Evolutionary conservation across 345 rosid genomes (phyloP).

Genomic region (Isatis tinctoria): DNA sequence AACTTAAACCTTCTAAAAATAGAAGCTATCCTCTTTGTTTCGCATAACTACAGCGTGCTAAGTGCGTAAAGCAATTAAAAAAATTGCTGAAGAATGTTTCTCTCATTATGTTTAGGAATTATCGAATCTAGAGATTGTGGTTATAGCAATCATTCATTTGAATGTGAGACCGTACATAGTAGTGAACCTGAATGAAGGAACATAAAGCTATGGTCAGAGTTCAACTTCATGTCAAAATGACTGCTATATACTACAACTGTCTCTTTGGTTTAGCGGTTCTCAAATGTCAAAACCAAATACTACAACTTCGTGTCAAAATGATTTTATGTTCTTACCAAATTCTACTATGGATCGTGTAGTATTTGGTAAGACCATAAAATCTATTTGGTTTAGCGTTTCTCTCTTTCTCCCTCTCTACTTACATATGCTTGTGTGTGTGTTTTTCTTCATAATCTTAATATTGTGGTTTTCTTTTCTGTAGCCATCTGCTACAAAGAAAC

Average conservation of each 20-base stretch:
- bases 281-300: no score
- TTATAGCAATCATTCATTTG: slow-evolving; percentile 96
- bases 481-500: slow-evolving; percentile 76
- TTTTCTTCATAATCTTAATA: not conserved
- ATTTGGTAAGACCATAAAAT: slow-evolving; percentile 56
- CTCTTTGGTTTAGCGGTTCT: no score
- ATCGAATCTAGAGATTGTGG: not conserved
- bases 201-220: slow-evolving; percentile 1
- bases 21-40: not conserved
- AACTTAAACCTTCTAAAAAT: slow-evolving; percentile 1
- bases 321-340: no score
- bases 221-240: slow-evolving; percentile 6
- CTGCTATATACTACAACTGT: no score
- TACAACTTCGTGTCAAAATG: no score
- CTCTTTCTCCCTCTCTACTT: not conserved
- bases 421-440: not conserved
- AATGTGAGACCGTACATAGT: slow-evolving; percentile 93
- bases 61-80: not conserved
- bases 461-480: slow-evolving; percentile 16
- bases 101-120: not conserved
- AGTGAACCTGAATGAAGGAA: slow-evolving; percentile 54
- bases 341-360: slow-evolving; percentile 83
- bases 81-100: not conserved
- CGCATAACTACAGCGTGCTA: no score
- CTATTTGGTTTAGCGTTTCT: not conserved